Conservation (phyloP, 2,329 filamentous ascomycete species). For the Hypoxylon sp. region DNA sequence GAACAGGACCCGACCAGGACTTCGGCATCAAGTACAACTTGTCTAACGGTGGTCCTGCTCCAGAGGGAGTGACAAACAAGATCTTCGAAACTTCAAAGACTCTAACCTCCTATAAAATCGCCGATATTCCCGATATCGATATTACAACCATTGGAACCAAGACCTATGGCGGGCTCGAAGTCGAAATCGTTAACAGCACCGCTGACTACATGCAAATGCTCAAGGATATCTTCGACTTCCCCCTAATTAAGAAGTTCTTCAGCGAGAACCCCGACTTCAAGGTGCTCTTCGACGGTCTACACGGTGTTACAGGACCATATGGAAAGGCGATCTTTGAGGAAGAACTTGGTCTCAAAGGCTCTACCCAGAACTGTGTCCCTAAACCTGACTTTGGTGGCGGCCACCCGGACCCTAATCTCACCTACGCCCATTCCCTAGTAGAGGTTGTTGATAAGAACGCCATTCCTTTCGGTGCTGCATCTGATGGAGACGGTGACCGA, state of each 20-base stretch:
- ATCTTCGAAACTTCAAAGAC: conserved; percentile 94
- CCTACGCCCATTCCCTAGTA: conserved; percentile 95
- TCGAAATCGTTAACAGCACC: conserved; percentile 95
- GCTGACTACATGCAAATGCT: conserved; percentile 94
- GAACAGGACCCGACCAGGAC: conserved; percentile 86
- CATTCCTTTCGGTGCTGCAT: conserved; percentile 96
- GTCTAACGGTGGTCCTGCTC: conserved; percentile 93
- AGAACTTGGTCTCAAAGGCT: conserved; percentile 85
- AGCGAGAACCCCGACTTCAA: conserved; percentile 90
- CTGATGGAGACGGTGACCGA: conserved; percentile 96
- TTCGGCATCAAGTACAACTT: conserved; percentile 99
- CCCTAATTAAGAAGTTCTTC: conserved; percentile 95
- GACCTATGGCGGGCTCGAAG: conserved; percentile 88
- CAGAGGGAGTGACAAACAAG: conserved; percentile 97
- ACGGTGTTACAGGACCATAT: conserved; percentile 95
- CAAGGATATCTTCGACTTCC: conserved; percentile 99
- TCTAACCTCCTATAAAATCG: conserved; percentile 92
- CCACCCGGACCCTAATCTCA: conserved; percentile 97
- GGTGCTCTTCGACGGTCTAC: conserved; percentile 94
- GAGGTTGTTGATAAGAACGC: conserved; percentile 91
- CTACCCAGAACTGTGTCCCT: conserved; percentile 91
- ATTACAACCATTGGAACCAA: conserved; percentile 85
- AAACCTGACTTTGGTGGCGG: conserved; percentile 96
- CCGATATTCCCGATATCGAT: conserved; percentile 88
- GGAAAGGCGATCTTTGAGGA: conserved; percentile 95